phyloP scores from a whole-genome alignment of 352 stramenopile genomes.

The Phytophthora podocarpi region DNA sequence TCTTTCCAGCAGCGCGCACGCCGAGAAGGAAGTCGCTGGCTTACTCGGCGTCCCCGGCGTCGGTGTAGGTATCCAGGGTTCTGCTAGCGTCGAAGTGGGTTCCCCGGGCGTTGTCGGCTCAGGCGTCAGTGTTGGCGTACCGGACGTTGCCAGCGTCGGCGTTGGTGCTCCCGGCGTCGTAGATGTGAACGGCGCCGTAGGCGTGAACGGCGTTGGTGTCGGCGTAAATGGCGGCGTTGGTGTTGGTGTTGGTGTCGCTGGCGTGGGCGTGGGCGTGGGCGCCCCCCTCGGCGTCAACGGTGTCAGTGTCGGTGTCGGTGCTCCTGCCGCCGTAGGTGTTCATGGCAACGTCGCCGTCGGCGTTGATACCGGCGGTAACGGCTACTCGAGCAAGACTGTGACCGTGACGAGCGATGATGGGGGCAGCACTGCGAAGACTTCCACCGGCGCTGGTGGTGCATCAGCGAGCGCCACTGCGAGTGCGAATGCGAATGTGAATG shows the following conservation, averaged over 20 bases:
- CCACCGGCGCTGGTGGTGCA: slow-evolving; percentile 2
- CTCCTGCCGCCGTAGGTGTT: too few relatives aligned
- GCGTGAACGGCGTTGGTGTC: neutral
- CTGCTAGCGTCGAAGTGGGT: neutral
- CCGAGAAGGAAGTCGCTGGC: slow-evolving; percentile 4
- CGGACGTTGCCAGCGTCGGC: neutral
- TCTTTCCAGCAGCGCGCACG: neutral
- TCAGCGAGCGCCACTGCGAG: neutral
- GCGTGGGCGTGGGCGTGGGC: neutral
- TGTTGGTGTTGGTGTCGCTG: neutral
- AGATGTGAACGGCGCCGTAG: neutral
- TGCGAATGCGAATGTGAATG: neutral
- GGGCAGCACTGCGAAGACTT: neutral
- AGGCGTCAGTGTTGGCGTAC: neutral
- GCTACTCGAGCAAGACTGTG: slow-evolving; percentile 12
- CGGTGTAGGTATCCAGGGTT: neutral
- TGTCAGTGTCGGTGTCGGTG: neutral
- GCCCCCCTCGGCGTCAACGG: neutral
- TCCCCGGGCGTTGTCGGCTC: neutral
- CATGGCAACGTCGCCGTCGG: too few relatives aligned
- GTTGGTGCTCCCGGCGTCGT: neutral
- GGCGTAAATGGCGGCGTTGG: too few relatives aligned
- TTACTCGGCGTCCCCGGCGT: neutral
- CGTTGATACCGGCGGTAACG: neutral
- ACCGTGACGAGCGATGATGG: slow-evolving; percentile 5